Evolutionary conservation across 1,284 basidiomycete genomes (phyloP).

Genomic region (Puccinia polysora): DNA sequence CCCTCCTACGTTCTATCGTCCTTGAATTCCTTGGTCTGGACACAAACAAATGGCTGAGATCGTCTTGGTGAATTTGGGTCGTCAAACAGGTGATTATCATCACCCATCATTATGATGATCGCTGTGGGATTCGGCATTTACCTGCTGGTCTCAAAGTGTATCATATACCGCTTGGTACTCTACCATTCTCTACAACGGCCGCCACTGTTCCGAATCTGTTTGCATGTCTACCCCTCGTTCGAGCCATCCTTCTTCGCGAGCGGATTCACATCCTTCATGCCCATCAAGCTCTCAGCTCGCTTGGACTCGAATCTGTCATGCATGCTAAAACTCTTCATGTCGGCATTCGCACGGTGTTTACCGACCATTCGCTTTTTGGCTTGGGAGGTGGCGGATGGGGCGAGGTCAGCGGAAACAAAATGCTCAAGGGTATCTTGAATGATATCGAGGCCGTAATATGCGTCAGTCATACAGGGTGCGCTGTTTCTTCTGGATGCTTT

Average conservation of each 20-base stretch:
- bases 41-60: too few species aligned
- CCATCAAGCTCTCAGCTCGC: constrained; percentile 80
- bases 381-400: constrained; percentile 86
- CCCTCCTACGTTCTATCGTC: too few species aligned
- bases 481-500: constrained; percentile 40
- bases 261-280: constrained; percentile 82
- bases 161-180: constrained; percentile 79
- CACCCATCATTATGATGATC: constrained; percentile 83
- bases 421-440: constrained; percentile 75
- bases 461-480: constrained; percentile 91
- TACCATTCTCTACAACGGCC: constrained; percentile 58
- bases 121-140: constrained; percentile 83
- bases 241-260: constrained; percentile 82
- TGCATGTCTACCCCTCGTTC: constrained; percentile 80
- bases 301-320: constrained; percentile 87
- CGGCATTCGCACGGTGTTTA: constrained; percentile 77
- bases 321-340: constrained; percentile 59
- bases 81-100: constrained; percentile 93
- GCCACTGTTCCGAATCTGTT: constrained; percentile 94
- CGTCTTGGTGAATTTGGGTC: too few species aligned
- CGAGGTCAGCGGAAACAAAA: constrained; percentile 85
- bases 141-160: constrained; percentile 83
- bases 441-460: constrained; percentile 92
- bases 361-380: constrained; percentile 93
- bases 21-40: not conserved